These are phyloP conservation scores for Claviceps cyperi DNA, from an alignment of 2,329 filamentous ascomycete genomes.

Conservation along the genomic window DNA sequence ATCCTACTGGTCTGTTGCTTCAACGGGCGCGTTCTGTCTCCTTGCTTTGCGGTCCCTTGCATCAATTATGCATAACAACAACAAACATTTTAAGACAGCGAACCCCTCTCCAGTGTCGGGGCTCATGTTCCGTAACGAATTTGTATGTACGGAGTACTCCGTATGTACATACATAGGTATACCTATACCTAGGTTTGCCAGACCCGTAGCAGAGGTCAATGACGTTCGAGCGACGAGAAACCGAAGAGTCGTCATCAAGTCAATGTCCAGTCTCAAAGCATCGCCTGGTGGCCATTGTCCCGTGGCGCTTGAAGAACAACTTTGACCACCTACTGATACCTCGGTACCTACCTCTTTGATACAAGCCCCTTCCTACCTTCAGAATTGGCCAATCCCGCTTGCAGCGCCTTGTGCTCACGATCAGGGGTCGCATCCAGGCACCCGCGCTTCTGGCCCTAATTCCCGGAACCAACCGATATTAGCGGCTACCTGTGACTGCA, in stretches of 20 bases:
- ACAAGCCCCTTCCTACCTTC: background rate
- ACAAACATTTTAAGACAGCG: background rate
- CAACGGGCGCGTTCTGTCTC: background rate
- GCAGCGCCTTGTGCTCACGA: background rate
- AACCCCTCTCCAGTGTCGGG: background rate
- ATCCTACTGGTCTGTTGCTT: background rate
- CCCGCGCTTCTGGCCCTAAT: constrained; percentile 1
- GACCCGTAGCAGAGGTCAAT: background rate
- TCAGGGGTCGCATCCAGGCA: background rate
- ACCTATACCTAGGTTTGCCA: background rate
- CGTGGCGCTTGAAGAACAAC: background rate
- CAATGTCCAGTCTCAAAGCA: background rate
- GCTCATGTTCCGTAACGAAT: background rate
- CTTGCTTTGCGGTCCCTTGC: background rate
- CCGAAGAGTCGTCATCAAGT: background rate
- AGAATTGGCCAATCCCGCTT: constrained; percentile 3
- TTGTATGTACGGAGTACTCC: too few relatives aligned
- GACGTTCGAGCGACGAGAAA: background rate
- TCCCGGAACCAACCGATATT: constrained; percentile 4
- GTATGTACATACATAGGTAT: too few relatives aligned
- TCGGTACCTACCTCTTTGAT: too few relatives aligned
- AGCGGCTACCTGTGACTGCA: background rate
- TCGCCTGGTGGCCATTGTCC: background rate
- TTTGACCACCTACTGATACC: background rate
- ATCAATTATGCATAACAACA: background rate